A percentile compares a stretch with the other conserved stretches of the same genome.
phyloP scores from a whole-genome alignment of 192 early-diverging fungal species.

The Mycoemilia scoparia region DNA sequence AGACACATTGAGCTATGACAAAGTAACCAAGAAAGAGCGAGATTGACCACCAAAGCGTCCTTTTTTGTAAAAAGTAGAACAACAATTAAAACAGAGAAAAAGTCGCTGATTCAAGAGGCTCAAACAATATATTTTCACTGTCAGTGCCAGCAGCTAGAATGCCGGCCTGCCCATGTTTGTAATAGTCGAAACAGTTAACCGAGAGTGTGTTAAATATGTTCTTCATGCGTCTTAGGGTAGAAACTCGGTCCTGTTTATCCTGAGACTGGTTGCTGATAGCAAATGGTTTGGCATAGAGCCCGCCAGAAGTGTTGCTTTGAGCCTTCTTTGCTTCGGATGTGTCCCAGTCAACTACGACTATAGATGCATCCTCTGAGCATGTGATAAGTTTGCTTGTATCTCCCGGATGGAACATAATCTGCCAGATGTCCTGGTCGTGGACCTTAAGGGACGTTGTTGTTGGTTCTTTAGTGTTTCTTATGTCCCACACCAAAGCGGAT shows the following conservation, averaged over 20 bases:
- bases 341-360: conserved; percentile 21
- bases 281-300: neutral
- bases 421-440: conserved; percentile 19
- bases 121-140: conserved; percentile 25
- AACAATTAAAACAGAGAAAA: too few species aligned
- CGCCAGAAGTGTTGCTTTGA: neutral
- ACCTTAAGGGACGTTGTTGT: conserved; percentile 13
- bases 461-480: conserved; percentile 15
- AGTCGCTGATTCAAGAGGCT: too few species aligned
- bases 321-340: neutral
- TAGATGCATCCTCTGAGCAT: conserved; percentile 26
- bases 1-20: too few species aligned
- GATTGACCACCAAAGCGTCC: too few species aligned
- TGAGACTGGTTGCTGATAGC: neutral
- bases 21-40: too few species aligned
- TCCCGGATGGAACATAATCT: conserved; percentile 19
- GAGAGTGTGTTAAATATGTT: conserved; percentile 23
- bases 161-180: conserved; percentile 12
- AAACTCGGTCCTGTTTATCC: neutral
- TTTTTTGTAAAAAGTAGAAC: too few species aligned
- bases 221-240: conserved; percentile 5
- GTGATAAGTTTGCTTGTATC: conserved; percentile 16
- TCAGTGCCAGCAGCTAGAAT: conserved; percentile 28
- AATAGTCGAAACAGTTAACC: conserved; percentile 25
- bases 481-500: conserved; percentile 22